Conservation (phyloP, 345 rosid genomes). For the Iberis pinnata region DNA sequence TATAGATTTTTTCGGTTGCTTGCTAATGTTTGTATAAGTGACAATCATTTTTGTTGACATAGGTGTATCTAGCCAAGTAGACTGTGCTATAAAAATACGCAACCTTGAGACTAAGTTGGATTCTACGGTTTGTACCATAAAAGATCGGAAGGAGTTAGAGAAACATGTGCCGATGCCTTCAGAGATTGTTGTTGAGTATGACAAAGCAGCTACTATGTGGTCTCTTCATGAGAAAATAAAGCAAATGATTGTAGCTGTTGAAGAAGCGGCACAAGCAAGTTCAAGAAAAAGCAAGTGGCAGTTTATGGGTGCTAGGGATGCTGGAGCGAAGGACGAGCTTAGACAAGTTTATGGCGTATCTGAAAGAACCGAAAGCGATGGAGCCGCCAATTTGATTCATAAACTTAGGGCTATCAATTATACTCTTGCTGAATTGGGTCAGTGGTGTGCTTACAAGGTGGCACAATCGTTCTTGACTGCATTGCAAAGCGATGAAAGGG, state of each 20-base stretch:
- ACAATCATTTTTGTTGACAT: not conserved
- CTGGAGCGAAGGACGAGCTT: conserved; percentile 92
- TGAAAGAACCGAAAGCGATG: conserved; percentile 96
- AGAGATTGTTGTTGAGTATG: conserved; percentile 86
- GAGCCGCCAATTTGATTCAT: conserved; percentile 92
- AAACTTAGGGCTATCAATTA: conserved; percentile 89
- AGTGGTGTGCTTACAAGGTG: conserved; percentile 99
- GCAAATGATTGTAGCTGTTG: conserved; percentile 82
- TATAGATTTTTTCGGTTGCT: not conserved
- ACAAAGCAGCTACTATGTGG: conserved; percentile 92
- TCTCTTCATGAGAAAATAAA: conserved; percentile 89
- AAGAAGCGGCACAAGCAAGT: conserved; percentile 86
- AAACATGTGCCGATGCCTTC: conserved; percentile 96
- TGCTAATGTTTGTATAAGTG: not conserved
- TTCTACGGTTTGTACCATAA: conserved; percentile 79
- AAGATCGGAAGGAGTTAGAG: conserved; percentile 93
- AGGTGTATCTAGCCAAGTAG: conserved; percentile 98
- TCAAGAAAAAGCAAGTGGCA: conserved; percentile 95
- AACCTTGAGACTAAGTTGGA: conserved; percentile 98
- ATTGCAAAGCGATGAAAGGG: conserved; percentile 87
- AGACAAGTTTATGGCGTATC: conserved; percentile 96
- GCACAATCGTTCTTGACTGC: conserved; percentile 91
- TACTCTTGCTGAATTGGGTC: conserved; percentile 92
- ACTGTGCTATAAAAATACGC: conserved; percentile 91
- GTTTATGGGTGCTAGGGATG: conserved; percentile 99